Evolutionary conservation across 331 rosid genomes (phyloP).

Genomic region (Telfairia occidentalis): DNA sequence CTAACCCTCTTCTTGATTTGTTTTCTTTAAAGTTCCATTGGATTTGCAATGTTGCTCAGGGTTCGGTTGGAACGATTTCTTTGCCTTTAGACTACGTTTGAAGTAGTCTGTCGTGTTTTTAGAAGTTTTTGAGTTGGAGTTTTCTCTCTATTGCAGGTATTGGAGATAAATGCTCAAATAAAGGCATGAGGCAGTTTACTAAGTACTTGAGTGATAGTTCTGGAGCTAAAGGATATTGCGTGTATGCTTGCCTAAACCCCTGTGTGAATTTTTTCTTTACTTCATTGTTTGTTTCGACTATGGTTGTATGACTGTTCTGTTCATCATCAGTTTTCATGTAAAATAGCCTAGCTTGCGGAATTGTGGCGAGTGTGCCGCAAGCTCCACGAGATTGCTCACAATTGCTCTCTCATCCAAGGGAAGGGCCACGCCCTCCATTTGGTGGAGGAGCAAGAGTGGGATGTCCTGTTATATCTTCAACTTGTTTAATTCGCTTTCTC

Average conservation of each 20-base stretch:
- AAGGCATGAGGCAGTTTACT: constrained; percentile 31
- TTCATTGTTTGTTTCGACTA: background rate
- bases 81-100: background rate
- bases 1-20: background rate
- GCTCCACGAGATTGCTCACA: background rate
- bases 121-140: background rate
- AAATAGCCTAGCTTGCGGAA: background rate
- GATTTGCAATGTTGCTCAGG: background rate
- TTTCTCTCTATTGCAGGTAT: constrained; percentile 35
- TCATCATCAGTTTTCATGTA: background rate
- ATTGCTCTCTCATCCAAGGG: background rate
- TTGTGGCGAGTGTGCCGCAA: background rate
- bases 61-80: background rate
- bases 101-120: background rate
- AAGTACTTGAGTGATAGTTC: constrained; percentile 53
- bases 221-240: constrained; percentile 66
- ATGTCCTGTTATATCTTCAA: background rate
- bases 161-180: constrained; percentile 45
- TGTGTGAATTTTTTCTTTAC: constrained; percentile 4
- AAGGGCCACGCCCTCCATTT: background rate
- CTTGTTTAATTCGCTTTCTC: background rate
- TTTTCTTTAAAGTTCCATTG: background rate
- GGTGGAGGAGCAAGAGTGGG: background rate
- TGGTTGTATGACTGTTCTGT: background rate
- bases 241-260: constrained; percentile 34